Evolutionary conservation across 805 yeast genomes (phyloP), one percentile per base, ranked within the genome.

Genomic region (Candida easanensis): DNA sequence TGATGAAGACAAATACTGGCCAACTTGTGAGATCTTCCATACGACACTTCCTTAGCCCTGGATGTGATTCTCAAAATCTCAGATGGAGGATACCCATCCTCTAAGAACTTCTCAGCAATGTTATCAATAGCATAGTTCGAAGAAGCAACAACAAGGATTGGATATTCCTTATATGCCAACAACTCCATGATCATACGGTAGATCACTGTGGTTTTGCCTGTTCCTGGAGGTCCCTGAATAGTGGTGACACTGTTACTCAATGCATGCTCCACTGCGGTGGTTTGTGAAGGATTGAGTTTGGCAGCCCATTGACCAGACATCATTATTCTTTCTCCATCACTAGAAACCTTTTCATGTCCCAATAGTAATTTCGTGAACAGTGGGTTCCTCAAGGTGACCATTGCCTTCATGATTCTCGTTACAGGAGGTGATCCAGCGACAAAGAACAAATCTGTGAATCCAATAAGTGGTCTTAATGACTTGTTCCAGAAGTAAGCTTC

Each of bases 81-180:
- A 15, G 74, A 70, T n/a, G n/a, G n/a, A n/a, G n/a, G n/a, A 34
- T 70, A 69, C 3, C 70, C 71, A 48, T 76, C 76, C 21, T 70
- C 67, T 55, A 80, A 56, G 42, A 82, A 64, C 55, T 82, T 82
- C 50, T 82, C 88, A 0, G 88, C 88, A 60, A 82, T 81, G 50
- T 82, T 82, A 57, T 82, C 88, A 51, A 82, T 79, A 2, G 89
- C 88, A 53, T 81, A 79, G 53, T 82, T 82, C 1, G 87, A 80
- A 1, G 88, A 84, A 1, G 89, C 88, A 39, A 80, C 86, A 44
- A 82, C 86, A 44, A 82, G 63, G 33, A 82, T 78, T 3, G 88
- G 88, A 50, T 69, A 77, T 53, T 73, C 69, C 48, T 76, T 66
- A 33, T 75, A 75, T 33, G 69, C 73, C 42, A 81, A 65, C 45